Evolutionary conservation across 768 basidiomycete species (phyloP).

Genomic region (Naematelia aurantialba): DNA sequence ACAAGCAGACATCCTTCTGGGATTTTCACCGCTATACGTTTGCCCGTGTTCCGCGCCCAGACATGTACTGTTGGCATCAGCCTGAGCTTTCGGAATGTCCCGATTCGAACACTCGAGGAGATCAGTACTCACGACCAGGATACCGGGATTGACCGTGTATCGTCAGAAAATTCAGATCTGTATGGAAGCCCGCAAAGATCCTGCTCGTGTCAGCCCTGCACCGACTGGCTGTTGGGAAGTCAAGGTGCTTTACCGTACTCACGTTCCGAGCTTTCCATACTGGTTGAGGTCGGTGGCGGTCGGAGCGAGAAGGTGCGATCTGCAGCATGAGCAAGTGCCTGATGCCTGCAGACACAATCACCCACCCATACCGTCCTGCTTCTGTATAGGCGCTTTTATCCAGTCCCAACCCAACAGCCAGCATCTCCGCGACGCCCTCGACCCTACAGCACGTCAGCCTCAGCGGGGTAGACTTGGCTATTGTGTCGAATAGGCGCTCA

Average conservation of each 20-base stretch:
- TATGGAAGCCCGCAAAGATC: constrained; percentile 90
- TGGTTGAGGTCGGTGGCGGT: constrained; percentile 85
- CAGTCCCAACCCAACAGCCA: constrained; percentile 75
- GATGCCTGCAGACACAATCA: constrained; percentile 3
- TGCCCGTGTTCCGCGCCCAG: constrained; percentile 92
- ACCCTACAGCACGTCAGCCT: constrained; percentile 57
- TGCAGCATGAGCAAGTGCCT: constrained; percentile 32
- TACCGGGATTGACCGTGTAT: constrained; percentile 49
- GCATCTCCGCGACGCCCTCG: constrained; percentile 81
- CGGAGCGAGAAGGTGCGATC: constrained; percentile 84
- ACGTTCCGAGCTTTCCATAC: constrained; percentile 57
- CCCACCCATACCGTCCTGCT: constrained; percentile 80
- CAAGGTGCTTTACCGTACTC: constrained; percentile 5
- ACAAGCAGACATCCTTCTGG: constrained; percentile 80
- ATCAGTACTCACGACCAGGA: constrained; percentile 57
- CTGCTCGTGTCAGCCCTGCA: constrained; percentile 48
- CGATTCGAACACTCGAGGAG: constrained; percentile 52
- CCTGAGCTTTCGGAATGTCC: neutral
- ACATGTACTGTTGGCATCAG: constrained; percentile 63
- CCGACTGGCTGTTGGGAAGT: neutral
- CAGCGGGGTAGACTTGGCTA: too few species aligned
- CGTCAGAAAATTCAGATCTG: constrained; percentile 81
- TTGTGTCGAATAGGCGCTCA: constrained; percentile 55
- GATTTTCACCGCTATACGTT: constrained; percentile 80
- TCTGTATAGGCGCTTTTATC: constrained; percentile 66